Evolutionary conservation across 768 basidiomycete genomes (phyloP).

Genomic region (Lactarius tabidus): DNA sequence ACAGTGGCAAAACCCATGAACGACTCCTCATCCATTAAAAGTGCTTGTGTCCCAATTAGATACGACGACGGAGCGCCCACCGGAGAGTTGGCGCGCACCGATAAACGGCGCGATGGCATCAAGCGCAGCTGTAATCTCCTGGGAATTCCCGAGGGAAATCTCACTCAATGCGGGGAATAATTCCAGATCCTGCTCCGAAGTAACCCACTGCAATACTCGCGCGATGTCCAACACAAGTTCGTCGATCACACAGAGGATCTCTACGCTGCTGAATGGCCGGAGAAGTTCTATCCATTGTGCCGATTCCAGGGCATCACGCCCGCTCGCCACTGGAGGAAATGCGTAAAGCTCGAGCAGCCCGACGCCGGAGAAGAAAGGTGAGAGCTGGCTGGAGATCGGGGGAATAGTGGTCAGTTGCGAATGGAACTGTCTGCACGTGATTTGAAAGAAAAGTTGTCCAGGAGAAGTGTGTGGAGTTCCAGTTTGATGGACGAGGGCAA

Average conservation of each 20-base stretch:
- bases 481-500: not conserved
- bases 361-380: not conserved
- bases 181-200: not conserved
- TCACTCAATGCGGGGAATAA: not conserved
- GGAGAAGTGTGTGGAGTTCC: not conserved
- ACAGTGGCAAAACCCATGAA: too few relatives aligned
- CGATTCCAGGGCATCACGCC: not conserved
- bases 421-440: not conserved
- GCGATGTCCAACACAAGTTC: not conserved
- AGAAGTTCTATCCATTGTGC: slow-evolving; percentile 8
- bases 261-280: not conserved
- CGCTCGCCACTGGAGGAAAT: too few relatives aligned
- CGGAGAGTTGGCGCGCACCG: not conserved
- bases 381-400: not conserved
- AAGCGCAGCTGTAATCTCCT: not conserved
- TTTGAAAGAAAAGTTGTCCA: not conserved
- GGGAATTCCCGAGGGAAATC: not conserved
- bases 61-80: not conserved
- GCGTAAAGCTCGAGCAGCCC: not conserved
- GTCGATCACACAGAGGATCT: not conserved
- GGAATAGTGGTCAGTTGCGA: slow-evolving; percentile 1
- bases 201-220: not conserved
- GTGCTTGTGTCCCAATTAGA: not conserved
- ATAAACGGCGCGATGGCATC: not conserved
- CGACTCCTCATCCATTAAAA: not conserved